These are phyloP conservation scores for Beta lomatogona DNA, from an alignment of 179 eudicot genomes.

Conservation along the genomic window DNA sequence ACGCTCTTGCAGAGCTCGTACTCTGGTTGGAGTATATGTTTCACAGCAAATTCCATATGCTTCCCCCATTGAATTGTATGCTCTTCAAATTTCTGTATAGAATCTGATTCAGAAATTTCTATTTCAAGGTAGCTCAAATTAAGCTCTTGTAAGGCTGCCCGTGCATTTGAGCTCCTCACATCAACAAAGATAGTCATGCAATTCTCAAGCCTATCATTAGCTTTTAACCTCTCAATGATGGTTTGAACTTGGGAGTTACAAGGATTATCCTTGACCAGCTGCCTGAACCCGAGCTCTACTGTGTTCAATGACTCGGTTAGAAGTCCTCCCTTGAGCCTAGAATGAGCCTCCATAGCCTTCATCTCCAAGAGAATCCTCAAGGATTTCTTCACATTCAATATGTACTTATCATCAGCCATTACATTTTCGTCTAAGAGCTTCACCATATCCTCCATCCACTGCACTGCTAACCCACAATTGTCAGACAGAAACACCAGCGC, in stretches of 20 bases:
- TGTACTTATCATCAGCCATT: conserved; percentile 42
- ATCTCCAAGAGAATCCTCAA: conserved; percentile 53
- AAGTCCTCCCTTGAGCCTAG: conserved; percentile 45
- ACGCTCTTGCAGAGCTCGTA: conserved; percentile 49
- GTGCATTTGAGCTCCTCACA: conserved; percentile 49
- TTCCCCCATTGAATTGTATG: conserved; percentile 56
- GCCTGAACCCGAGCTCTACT: conserved; percentile 51
- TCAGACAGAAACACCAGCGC: conserved; percentile 60
- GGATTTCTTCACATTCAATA: conserved; percentile 42
- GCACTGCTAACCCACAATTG: conserved; percentile 55
- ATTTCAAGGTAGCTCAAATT: conserved; percentile 50
- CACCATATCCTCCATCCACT: conserved; percentile 67
- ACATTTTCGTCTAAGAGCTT: conserved; percentile 41
- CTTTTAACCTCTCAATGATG: conserved; percentile 50
- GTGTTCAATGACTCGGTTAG: conserved; percentile 46
- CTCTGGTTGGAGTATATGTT: conserved; percentile 55
- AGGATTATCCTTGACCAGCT: conserved; percentile 40
- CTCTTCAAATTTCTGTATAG: conserved; percentile 59
- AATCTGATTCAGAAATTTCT: conserved; percentile 56
- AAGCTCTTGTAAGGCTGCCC: conserved; percentile 53
- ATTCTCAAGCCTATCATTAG: conserved; percentile 45
- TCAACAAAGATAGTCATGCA: conserved; percentile 54
- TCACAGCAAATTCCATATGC: conserved; percentile 63
- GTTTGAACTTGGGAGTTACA: conserved; percentile 48
- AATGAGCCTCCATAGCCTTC: conserved; percentile 43